Conservation (phyloP, 2,329 filamentous ascomycete species). For the Colletotrichum salicis region DNA sequence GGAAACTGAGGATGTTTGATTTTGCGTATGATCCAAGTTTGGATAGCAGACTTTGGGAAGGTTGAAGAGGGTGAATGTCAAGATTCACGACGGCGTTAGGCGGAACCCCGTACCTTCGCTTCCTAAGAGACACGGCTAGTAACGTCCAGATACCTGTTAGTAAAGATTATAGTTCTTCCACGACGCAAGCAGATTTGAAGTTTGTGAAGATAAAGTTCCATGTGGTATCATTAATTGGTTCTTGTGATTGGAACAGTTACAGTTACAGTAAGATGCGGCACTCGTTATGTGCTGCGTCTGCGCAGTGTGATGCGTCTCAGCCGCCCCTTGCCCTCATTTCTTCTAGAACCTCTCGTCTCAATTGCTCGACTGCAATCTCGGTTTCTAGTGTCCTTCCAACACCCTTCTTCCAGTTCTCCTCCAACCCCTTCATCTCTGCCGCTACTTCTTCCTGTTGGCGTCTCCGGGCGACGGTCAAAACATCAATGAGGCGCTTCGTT, state of each 20-base stretch:
- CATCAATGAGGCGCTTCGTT: slow-evolving; percentile 75
- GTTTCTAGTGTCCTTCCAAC: slow-evolving; percentile 86
- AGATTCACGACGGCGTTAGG: slow-evolving; percentile 37
- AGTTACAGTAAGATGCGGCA: background rate
- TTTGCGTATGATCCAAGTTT: slow-evolving; percentile 29
- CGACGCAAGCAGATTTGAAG: background rate
- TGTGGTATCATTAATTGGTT: slow-evolving; percentile 24
- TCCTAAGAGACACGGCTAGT: slow-evolving; percentile 49
- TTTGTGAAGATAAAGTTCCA: background rate
- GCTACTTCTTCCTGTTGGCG: slow-evolving; percentile 75
- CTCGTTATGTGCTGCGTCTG: background rate
- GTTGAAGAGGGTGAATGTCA: slow-evolving; percentile 22
- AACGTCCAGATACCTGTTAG: slow-evolving; percentile 46
- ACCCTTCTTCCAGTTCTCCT: slow-evolving; percentile 82
- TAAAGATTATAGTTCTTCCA: slow-evolving; percentile 32
- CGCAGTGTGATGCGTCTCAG: background rate
- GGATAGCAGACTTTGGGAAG: slow-evolving; percentile 26
- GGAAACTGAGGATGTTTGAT: background rate
- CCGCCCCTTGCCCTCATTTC: slow-evolving; percentile 55
- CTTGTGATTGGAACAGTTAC: slow-evolving; percentile 4
- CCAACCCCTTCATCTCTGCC: slow-evolving; percentile 78
- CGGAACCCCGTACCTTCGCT: slow-evolving; percentile 46
- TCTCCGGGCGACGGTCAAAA: slow-evolving; percentile 76
- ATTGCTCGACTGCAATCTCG: slow-evolving; percentile 81
- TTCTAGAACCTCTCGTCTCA: slow-evolving; percentile 75